Evolutionary conservation across 2,329 filamentous ascomycete species (phyloP), one percentile per base, ranked within the genome.

Genomic region (Metarhizium brunneum): DNA sequence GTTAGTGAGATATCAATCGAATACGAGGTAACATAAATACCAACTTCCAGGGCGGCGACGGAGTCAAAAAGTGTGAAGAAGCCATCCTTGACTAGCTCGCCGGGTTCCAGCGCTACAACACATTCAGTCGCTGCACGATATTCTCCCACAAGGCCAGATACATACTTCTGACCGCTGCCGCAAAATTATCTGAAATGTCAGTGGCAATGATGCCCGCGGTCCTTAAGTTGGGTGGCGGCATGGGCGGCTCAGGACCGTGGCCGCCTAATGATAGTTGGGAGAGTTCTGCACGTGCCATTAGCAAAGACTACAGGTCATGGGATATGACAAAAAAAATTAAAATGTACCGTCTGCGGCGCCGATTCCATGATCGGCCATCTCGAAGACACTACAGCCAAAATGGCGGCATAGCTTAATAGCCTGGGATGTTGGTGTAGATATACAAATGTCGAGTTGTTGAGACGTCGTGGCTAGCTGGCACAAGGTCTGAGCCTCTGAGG

Each of bases 41-140:
- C 55, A 68, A 81, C 84, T 81, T 94, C 89, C 25, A 94, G 78
- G 62, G 89, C 89, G 59, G 90, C 89, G 62, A 99, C 94, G 51
- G 92, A 87, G 73, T 97, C 94, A 63, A 96, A 96, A 4, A 99
- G 79, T 1, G 91, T 95, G 66, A 99, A 97, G 68, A 84, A 84
- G 48, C 88, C 89, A 90, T 97, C 92, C 73, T 96, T 96, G 60
- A 97, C 80, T 3, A 99, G 80, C 63, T 95, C 85, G 36, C 94
- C 94, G 7, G 88, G 84, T 50, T 81, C 73, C 56, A 97, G 76
- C 59, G 83, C 91, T 95, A 59, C 35, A 20, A 50, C 53, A 73
- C 66, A 57, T 50, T 57, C 48, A 57, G 50, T 45, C 43, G 30
- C 43, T 20, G 29, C 32, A 20, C 45, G 16, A 45, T 25, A 53